A percentile compares a stretch with the other conserved stretches of the same genome.
Evolutionary conservation across 208 protist species (phyloP).

Genomic region (Zelonia costaricensis): DNA sequence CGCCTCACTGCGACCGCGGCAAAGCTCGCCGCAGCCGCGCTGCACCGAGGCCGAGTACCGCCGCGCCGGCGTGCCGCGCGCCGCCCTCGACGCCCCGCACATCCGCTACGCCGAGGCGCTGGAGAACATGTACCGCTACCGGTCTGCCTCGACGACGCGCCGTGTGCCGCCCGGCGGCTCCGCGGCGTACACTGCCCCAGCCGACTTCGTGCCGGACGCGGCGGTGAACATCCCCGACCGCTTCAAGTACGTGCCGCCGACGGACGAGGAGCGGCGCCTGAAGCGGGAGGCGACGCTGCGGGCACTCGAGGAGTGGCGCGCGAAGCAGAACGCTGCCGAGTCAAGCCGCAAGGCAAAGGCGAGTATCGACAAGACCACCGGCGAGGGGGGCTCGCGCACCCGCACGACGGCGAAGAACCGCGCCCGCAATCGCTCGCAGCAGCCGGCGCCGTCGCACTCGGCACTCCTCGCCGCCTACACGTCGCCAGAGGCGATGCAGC

Average conservation of each 20-base stretch:
- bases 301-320: constrained; percentile 21
- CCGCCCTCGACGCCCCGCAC: constrained; percentile 23
- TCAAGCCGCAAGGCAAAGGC: background rate
- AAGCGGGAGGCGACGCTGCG: constrained; percentile 23
- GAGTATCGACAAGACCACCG: background rate
- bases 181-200: background rate
- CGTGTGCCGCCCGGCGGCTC: constrained; percentile 2
- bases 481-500: background rate
- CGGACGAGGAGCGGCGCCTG: constrained; percentile 22
- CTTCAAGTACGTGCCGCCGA: constrained; percentile 54
- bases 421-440: background rate
- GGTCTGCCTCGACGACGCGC: constrained; percentile 7
- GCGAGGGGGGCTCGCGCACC: background rate
- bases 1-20: constrained; percentile 2
- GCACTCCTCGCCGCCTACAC: background rate
- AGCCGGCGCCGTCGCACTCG: background rate
- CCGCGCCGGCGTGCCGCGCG: constrained; percentile 22
- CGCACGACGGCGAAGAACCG: constrained; percentile 15
- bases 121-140: constrained; percentile 5
- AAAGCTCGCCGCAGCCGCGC: constrained; percentile 21
- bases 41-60: constrained; percentile 8
- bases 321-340: constrained; percentile 11
- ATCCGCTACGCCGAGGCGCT: constrained; percentile 33
- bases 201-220: constrained; percentile 8
- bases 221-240: constrained; percentile 49